Conservation (phyloP, 306 rosid species). For the Cucurbita moschata region DNA sequence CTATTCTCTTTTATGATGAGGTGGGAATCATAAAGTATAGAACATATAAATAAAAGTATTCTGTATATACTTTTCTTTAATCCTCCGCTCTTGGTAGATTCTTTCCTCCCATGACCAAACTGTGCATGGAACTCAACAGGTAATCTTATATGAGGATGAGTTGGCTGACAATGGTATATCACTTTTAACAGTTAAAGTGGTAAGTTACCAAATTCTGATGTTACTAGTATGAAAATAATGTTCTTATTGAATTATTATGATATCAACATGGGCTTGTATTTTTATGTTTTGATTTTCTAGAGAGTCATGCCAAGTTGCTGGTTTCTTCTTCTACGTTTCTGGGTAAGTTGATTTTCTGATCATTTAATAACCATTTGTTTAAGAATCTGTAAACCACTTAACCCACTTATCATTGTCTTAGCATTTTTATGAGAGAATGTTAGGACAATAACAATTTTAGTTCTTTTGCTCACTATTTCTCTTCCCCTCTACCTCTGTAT, state of each 20-base stretch:
- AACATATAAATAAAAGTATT: background rate
- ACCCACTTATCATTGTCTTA: background rate
- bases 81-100: constrained; percentile 9
- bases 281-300: constrained; percentile 30
- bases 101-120: constrained; percentile 11
- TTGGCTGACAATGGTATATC: constrained; percentile 89
- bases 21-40: constrained; percentile 20
- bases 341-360: constrained; percentile 44
- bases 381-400: background rate
- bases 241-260: constrained; percentile 5
- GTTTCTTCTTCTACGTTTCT: constrained; percentile 89
- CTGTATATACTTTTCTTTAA: background rate
- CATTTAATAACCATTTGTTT: background rate
- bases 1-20: constrained; percentile 95
- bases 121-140: constrained; percentile 38
- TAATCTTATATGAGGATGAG: constrained; percentile 89
- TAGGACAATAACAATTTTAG: background rate
- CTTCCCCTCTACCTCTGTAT: constrained; percentile 6
- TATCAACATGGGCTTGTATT: constrained; percentile 15
- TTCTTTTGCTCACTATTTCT: background rate
- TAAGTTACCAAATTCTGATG: constrained; percentile 21
- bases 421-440: background rate
- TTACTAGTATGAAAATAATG: background rate
- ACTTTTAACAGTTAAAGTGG: constrained; percentile 95
- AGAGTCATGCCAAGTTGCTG: constrained; percentile 95